phyloP scores from a whole-genome alignment of 306 rosid genomes.

The Hippophae rhamnoides region DNA sequence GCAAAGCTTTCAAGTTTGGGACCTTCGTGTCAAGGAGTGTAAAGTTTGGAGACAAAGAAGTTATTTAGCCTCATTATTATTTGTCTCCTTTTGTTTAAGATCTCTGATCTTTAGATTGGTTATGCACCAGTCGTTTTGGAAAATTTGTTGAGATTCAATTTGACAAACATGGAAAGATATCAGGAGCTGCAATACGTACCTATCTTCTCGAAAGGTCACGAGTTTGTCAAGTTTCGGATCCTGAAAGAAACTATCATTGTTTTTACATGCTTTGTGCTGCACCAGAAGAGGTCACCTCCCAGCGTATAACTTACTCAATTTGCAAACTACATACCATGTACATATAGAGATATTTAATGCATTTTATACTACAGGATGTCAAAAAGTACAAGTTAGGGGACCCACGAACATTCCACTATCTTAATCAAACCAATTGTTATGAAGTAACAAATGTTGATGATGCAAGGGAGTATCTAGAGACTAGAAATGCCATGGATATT shows the following conservation, averaged over 20 bases:
- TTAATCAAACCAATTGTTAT: slow-evolving; percentile 70
- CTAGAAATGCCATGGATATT: slow-evolving; percentile 83
- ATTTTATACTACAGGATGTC: slow-evolving; percentile 42
- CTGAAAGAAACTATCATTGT: slow-evolving; percentile 90
- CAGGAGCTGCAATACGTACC: slow-evolving; percentile 88
- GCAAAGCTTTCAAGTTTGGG: too few relatives aligned
- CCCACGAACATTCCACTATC: slow-evolving; percentile 63
- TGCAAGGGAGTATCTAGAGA: slow-evolving; percentile 78
- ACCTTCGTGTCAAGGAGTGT: too few relatives aligned
- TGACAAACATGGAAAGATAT: slow-evolving; percentile 71
- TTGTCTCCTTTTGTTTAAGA: too few relatives aligned
- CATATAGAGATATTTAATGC: slow-evolving; percentile 5
- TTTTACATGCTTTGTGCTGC: slow-evolving; percentile 93
- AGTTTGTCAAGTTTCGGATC: slow-evolving; percentile 79
- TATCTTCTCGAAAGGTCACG: slow-evolving; percentile 86
- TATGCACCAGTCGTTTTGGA: slow-evolving; percentile 71
- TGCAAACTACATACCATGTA: background rate
- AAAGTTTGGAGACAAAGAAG: too few relatives aligned
- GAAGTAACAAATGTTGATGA: slow-evolving; percentile 74
- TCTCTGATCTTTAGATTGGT: background rate
- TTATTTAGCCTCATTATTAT: too few relatives aligned
- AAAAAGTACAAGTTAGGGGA: slow-evolving; percentile 65
- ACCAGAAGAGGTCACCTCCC: slow-evolving; percentile 58
- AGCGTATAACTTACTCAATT: slow-evolving; percentile 5
- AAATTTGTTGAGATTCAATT: slow-evolving; percentile 86